Conservation (phyloP, 257 asterid species). For the Nicotiana tabacum region DNA sequence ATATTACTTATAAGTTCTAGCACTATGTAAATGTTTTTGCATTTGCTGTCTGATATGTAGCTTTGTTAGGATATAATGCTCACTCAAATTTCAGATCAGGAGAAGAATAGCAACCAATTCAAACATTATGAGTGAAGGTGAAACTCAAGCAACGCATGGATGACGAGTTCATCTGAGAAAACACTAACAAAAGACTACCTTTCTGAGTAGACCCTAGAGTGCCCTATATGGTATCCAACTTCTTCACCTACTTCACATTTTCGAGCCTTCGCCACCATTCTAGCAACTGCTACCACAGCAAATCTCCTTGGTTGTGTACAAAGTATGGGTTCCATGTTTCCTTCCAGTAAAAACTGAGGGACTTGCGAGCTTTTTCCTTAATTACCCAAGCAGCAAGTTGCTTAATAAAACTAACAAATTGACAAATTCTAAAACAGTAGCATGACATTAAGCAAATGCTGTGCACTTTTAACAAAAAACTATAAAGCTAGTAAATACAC, state of each 20-base stretch:
- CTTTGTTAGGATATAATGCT: neutral
- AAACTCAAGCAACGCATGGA: constrained; percentile 7
- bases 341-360: constrained; percentile 85
- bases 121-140: neutral
- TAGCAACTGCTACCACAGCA: constrained; percentile 97
- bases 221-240: constrained; percentile 96
- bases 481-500: neutral
- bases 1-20: no score
- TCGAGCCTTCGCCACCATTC: constrained; percentile 86
- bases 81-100: neutral
- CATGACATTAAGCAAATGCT: neutral
- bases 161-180: neutral
- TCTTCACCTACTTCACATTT: constrained; percentile 90
- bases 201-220: constrained; percentile 69
- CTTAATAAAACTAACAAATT: constrained; percentile 7
- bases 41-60: neutral
- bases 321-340: constrained; percentile 70
- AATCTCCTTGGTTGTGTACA: constrained; percentile 98
- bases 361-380: constrained; percentile 95
- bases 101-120: constrained; percentile 1
- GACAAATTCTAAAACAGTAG: neutral
- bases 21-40: neutral
- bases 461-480: neutral
- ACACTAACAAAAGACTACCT: constrained; percentile 35
- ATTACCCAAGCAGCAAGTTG: constrained; percentile 18